phyloP scores from a whole-genome alignment of 2,329 filamentous ascomycete genomes.

The Chrysosporium keratinophilum region DNA sequence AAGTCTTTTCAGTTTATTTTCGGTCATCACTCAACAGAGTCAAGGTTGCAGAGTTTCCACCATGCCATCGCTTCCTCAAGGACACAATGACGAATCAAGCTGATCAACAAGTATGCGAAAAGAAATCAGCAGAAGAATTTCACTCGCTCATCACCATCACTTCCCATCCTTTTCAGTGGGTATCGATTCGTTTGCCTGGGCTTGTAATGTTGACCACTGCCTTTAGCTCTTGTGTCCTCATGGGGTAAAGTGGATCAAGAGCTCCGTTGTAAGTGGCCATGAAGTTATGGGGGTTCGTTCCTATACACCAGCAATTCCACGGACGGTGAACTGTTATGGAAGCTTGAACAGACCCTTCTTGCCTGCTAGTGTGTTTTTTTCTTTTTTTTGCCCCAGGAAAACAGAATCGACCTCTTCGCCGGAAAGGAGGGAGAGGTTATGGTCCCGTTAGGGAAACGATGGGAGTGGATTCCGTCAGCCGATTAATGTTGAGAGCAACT shows the following conservation, averaged over 20 bases:
- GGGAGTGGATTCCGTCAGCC: not conserved
- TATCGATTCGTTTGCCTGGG: not conserved
- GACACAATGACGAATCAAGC: not conserved
- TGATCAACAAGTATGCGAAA: not conserved
- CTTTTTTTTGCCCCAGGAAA: not conserved
- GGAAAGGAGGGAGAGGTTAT: not conserved
- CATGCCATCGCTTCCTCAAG: not conserved
- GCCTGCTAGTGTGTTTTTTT: conserved; percentile 6
- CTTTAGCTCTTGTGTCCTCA: conserved; percentile 38
- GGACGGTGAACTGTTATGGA: conserved; percentile 2
- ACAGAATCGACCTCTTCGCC: not conserved
- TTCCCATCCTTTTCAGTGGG: not conserved
- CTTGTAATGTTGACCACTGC: conserved; percentile 30
- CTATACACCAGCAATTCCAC: conserved; percentile 9
- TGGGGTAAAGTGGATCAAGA: conserved; percentile 32
- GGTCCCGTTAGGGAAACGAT: not conserved
- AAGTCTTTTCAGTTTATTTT: conserved; percentile 39
- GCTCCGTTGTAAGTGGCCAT: conserved; percentile 30
- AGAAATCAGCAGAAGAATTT: not conserved
- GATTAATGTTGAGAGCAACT: not conserved
- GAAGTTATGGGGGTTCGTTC: not conserved
- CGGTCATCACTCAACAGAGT: conserved; percentile 29
- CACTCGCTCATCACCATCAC: not conserved
- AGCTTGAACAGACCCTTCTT: not conserved
- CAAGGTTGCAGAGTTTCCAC: conserved; percentile 10